Evolutionary conservation across 768 basidiomycete species (phyloP), one percentile per base, ranked within the genome.

Genomic region (Tulasnella sp.): DNA sequence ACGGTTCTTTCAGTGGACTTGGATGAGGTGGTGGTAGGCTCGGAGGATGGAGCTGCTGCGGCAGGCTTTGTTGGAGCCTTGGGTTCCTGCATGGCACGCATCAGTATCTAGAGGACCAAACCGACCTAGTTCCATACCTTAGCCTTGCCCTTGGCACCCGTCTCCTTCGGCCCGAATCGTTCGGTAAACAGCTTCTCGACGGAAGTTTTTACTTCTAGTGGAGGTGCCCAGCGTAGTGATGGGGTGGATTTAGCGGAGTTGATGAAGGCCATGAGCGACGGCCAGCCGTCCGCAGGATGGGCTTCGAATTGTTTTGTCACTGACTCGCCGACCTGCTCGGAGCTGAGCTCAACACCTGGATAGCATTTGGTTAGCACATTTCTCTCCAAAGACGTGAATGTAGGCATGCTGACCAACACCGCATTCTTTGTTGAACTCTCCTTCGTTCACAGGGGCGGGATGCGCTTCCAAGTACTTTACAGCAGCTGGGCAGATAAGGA

Each of bases 121-220:
- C 36, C n/a, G 37, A 39, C 41, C n/a, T n/a, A 83, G 78, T 87
- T 85, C 85, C 87, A 19, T 41, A 37, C 44, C 83, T 90, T 92
- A 69, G 73, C 62, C 70, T 77, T 78, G 34, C 86, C 82, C 77
- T 89, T 89, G 1, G 83, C 82, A 12, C 42, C 67, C 9, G 83
- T 78, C 77, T 88, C 88, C 78, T 91, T 94, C 1, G 86, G 80
- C 8, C 95, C 94, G 79, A 94, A 94, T 39, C 79, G 83, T 63
- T 86, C 84, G 0, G 80, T 79, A 75, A 93, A 93, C 3, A 84
- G 85, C 35, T 83, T 83, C 78, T 96, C 94, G 1, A 89, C 88
- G 0, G 89, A 83, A 67, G 86, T 90, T 83, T 97, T 96, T 47
- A 95, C 83, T 47, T 95, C 93, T 5, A 95, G 83, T 0, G 92